These are phyloP conservation scores for Wickerhamiella australiensis DNA, from an alignment of 805 yeast species.

Conservation along the genomic window DNA sequence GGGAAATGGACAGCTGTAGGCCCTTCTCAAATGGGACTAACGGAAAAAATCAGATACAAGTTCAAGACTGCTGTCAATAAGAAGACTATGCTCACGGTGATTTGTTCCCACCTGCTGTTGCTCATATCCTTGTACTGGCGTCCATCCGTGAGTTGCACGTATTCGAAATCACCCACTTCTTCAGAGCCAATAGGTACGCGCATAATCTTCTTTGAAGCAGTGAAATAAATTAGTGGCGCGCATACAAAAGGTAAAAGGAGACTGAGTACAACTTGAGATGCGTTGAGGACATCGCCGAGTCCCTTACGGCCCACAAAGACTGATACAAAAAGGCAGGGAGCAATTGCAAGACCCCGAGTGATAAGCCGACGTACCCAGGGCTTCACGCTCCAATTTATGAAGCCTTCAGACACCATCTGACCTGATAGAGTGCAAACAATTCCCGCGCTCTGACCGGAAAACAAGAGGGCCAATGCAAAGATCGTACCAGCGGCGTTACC, in stretches of 20 bases:
- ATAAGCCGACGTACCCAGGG: slow-evolving; percentile 73
- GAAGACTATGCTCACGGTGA: slow-evolving; percentile 53
- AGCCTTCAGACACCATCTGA: slow-evolving; percentile 88
- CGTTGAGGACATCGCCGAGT: slow-evolving; percentile 53
- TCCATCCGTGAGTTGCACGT: slow-evolving; percentile 21
- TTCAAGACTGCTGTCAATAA: slow-evolving; percentile 58
- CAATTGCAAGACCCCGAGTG: slow-evolving; percentile 71
- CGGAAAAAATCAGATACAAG: slow-evolving; percentile 47
- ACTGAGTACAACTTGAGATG: slow-evolving; percentile 72
- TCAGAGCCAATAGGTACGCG: slow-evolving; percentile 30
- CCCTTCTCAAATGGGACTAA: not conserved
- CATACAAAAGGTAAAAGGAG: slow-evolving; percentile 74
- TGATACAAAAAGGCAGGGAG: slow-evolving; percentile 73
- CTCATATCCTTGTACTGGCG: slow-evolving; percentile 48
- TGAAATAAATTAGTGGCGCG: slow-evolving; percentile 77
- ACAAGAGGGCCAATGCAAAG: slow-evolving; percentile 77
- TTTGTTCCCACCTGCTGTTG: slow-evolving; percentile 45
- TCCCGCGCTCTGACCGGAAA: slow-evolving; percentile 92
- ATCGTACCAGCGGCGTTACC: slow-evolving; percentile 81
- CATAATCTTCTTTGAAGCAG: slow-evolving; percentile 58
- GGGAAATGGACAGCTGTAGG: too few relatives aligned
- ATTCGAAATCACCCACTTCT: slow-evolving; percentile 13
- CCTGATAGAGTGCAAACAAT: slow-evolving; percentile 90
- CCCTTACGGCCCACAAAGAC: slow-evolving; percentile 70
- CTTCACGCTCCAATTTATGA: slow-evolving; percentile 61